phyloP scores from a whole-genome alignment of 805 yeast genomes.

The Monosporozyma siamensis region DNA sequence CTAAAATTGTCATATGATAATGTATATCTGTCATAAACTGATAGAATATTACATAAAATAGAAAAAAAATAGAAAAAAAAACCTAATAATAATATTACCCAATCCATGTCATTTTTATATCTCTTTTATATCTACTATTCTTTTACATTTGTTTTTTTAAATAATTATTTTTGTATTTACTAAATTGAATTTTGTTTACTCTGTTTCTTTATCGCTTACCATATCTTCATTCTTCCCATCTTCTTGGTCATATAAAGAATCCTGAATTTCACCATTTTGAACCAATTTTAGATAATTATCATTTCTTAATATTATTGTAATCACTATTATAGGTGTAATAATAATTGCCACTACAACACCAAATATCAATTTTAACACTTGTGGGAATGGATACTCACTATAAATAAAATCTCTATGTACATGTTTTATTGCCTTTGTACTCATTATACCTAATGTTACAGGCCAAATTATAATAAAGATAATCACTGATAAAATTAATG shows the following conservation, averaged over 20 bases:
- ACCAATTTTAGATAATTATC: slow-evolving; percentile 5
- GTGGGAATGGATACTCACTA: slow-evolving; percentile 18
- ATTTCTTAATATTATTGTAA: slow-evolving; percentile 15
- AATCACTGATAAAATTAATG: slow-evolving; percentile 10
- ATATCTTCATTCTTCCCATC: neutral
- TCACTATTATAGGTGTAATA: slow-evolving; percentile 13
- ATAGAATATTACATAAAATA: too few relatives aligned
- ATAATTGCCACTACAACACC: slow-evolving; percentile 15
- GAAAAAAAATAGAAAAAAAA: too few relatives aligned
- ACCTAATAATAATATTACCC: too few relatives aligned
- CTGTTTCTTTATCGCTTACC: neutral
- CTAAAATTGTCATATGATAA: slow-evolving; percentile 8
- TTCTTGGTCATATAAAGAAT: neutral
- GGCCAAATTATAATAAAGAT: slow-evolving; percentile 22
- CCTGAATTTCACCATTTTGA: neutral
- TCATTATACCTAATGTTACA: slow-evolving; percentile 21
- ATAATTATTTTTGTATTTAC: too few relatives aligned
- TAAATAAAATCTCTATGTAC: slow-evolving; percentile 14
- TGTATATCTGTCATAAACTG: too few relatives aligned
- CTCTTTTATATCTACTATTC: too few relatives aligned
- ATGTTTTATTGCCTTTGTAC: slow-evolving; percentile 14
- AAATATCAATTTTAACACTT: slow-evolving; percentile 15
- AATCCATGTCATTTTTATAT: too few relatives aligned
- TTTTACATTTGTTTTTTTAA: too few relatives aligned
- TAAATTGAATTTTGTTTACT: too few relatives aligned